Base-by-base conservation (phyloP, 768 basidiomycete genomes). In the Auriscalpium microsporum region DNA sequence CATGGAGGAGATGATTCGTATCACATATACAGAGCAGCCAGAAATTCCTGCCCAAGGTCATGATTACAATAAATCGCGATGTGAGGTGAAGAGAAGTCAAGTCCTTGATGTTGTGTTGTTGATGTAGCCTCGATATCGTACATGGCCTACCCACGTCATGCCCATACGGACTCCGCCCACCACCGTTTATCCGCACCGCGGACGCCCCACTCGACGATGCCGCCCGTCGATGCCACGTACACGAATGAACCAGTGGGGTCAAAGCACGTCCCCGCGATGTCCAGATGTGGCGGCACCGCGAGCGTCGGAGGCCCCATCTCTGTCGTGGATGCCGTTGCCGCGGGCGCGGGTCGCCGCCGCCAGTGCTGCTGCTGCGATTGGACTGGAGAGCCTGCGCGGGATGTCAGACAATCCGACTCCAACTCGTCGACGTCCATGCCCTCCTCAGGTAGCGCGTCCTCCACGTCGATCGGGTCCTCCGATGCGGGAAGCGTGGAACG, bases 171-270 rank as follows among this genome's bases (percentile, higher is more conserved):
- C 60, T 73, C 78, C 45, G 74, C 70, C 83, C 84, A 89, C 86
- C 86, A 90, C 50, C 79, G 72, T 73, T 85, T 87, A 59, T 84
- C 84, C 13, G 82, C 79, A 5, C 84, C 86, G 19, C 79, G 74
- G 52, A 94, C 74, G 45, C 78, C 74, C 87, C 88, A 94, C 66
- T 93, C 90, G 8, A 82, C 84, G 23, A 94, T 73, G 38, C 82
- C 82, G 56, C 73, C 67, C 56, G 78, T 77, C 53, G 80, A 80
- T 19, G 83, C 88, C 13, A 82, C 83, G 63, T 90, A 90, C 34
- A 90, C 63, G 65, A 74, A 79, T 58, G 77, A 75, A 2, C 88
- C 88, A 6, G 68, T 69, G 16, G 86, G 86, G 66, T 89, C 87
- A 60, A 89, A 90, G 58, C 83, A 87, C 40, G 79, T 72, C 11